Conservation (phyloP, 2,329 filamentous ascomycete species). For the Alternaria sp. region DNA sequence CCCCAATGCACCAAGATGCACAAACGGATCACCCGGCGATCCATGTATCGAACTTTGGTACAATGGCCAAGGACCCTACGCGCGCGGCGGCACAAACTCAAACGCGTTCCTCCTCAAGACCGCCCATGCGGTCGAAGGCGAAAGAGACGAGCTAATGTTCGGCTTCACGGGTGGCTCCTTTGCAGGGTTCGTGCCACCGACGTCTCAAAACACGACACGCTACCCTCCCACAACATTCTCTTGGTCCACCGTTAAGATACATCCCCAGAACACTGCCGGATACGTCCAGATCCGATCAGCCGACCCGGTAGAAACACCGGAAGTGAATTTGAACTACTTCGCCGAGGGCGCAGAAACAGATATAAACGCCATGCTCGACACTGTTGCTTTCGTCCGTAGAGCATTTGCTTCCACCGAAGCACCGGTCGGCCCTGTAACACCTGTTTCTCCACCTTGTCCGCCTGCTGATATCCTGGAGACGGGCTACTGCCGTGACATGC, state of each 20-base stretch:
- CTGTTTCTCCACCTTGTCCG: slow-evolving; percentile 48
- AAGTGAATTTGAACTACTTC: slow-evolving; percentile 53
- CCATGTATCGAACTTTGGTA: slow-evolving; percentile 26
- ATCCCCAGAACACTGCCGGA: slow-evolving; percentile 65
- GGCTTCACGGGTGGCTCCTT: slow-evolving; percentile 56
- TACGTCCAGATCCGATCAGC: slow-evolving; percentile 64
- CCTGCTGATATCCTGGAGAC: slow-evolving; percentile 34
- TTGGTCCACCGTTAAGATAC: slow-evolving; percentile 64
- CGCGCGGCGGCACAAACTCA: slow-evolving; percentile 57
- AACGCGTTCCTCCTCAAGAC: slow-evolving; percentile 56
- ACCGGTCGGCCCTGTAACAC: slow-evolving; percentile 36
- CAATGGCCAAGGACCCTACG: slow-evolving; percentile 24
- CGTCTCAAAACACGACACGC: slow-evolving; percentile 49
- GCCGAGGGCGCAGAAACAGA: slow-evolving; percentile 60
- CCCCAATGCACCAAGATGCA: slow-evolving; percentile 17
- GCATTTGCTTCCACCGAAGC: slow-evolving; percentile 64
- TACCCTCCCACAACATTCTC: slow-evolving; percentile 30
- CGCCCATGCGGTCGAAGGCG: slow-evolving; percentile 51
- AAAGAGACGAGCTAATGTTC: slow-evolving; percentile 60
- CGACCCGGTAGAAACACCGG: slow-evolving; percentile 66
- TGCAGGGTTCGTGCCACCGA: slow-evolving; percentile 58
- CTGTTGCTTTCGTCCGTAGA: slow-evolving; percentile 60
- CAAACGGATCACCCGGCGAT: slow-evolving; percentile 27
- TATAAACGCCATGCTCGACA: slow-evolving; percentile 60
- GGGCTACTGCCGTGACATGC: slow-evolving; percentile 23